A percentile compares a stretch with the other conserved stretches of the same genome.
phyloP scores from a whole-genome alignment of 1,284 basidiomycete species.

The Xerocomus nothofagi region DNA sequence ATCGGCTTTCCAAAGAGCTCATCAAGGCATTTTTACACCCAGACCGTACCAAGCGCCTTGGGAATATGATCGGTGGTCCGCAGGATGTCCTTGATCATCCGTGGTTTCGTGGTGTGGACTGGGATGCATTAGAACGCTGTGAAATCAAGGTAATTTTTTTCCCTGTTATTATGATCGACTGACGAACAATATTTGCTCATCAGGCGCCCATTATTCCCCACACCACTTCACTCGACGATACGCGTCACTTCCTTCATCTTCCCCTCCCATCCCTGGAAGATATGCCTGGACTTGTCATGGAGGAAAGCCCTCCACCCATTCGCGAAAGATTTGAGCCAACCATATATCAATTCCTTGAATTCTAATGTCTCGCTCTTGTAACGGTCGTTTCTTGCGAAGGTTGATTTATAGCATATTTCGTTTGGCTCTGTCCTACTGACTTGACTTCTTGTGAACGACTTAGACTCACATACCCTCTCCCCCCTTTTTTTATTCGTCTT shows the following conservation, averaged over 20 bases:
- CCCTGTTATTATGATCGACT: conserved; percentile 6
- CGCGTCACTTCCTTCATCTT: conserved; percentile 76
- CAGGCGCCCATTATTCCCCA: conserved; percentile 83
- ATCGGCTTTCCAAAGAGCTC: conserved; percentile 71
- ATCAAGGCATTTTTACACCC: conserved; percentile 90
- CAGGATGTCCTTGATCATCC: conserved; percentile 92
- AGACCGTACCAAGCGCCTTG: conserved; percentile 89
- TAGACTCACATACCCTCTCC: conserved; percentile 14
- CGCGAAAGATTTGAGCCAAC: conserved; percentile 65
- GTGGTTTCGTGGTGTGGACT: conserved; percentile 94
- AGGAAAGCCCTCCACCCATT: conserved; percentile 55
- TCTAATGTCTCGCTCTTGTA: conserved; percentile 43
- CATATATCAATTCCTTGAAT: conserved; percentile 71
- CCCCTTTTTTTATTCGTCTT: neutral
- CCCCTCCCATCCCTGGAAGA: conserved; percentile 73
- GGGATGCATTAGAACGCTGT: conserved; percentile 76
- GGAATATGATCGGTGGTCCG: conserved; percentile 92
- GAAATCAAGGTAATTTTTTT: conserved; percentile 64
- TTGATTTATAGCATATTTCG: conserved; percentile 32
- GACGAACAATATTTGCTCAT: conserved; percentile 10
- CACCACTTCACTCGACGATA: conserved; percentile 74
- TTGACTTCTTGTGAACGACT: conserved; percentile 1
- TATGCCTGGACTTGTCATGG: conserved; percentile 70
- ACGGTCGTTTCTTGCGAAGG: conserved; percentile 2
- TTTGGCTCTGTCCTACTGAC: neutral